Conservation (phyloP, 1,284 basidiomycete species). For the Ceratobasidium sp. region DNA sequence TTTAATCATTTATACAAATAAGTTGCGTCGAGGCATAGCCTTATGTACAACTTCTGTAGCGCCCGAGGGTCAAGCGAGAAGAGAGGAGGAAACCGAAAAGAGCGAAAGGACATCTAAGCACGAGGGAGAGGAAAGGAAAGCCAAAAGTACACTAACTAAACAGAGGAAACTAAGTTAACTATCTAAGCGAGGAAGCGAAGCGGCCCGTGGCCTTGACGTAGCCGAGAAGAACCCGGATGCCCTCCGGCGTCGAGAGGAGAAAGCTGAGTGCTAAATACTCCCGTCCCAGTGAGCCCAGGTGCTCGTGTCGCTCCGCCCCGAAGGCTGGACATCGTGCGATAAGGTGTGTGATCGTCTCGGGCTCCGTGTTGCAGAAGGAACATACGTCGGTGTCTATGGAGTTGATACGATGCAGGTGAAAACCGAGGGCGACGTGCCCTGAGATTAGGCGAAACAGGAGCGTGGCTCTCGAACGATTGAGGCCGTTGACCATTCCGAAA, state of each 20-base stretch:
- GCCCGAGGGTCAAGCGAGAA: too few relatives aligned
- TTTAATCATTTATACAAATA: too few relatives aligned
- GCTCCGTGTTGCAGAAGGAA: not conserved
- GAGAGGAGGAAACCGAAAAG: too few relatives aligned
- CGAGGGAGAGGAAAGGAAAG: not conserved
- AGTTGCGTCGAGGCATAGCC: too few relatives aligned
- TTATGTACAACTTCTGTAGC: too few relatives aligned
- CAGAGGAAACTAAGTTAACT: not conserved
- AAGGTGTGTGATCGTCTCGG: not conserved
- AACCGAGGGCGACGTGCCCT: not conserved
- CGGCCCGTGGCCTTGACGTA: not conserved
- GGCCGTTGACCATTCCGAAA: not conserved
- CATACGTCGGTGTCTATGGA: not conserved
- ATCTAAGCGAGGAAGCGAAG: not conserved
- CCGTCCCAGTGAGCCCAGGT: not conserved
- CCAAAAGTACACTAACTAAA: too few relatives aligned
- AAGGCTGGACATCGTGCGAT: not conserved
- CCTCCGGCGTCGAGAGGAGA: not conserved
- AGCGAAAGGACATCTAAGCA: not conserved
- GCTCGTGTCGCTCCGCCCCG: not conserved
- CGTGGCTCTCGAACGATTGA: not conserved
- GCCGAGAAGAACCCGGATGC: not conserved
- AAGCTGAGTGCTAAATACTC: not conserved
- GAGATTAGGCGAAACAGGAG: not conserved
- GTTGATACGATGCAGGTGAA: not conserved